Base-by-base conservation (phyloP, 495 filamentous ascomycete species). In the Ramalina intermedia region DNA sequence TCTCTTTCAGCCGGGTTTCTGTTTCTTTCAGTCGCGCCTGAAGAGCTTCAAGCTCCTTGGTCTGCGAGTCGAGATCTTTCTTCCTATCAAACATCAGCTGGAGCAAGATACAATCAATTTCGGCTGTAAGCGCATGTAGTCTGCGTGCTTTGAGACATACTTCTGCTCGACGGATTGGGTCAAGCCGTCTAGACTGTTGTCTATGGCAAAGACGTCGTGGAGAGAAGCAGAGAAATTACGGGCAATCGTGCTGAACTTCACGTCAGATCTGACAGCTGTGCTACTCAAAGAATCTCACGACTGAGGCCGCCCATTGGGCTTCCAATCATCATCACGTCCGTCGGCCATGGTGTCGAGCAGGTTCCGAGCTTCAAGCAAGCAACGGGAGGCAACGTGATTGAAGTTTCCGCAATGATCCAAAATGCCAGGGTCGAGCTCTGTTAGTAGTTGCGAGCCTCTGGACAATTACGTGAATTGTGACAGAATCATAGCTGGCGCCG, bases 171-270 rank as follows among this genome's bases (percentile, higher is more conserved):
- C 78, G 48, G 80, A 78, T 57, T 82, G 74, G 48, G 82, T 76
- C 20, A 96, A 73, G 50, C 85, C 75, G 56, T 84, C 79, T 51
- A 95, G 67, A 55, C 78, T 79, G 58, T 81, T 84, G 55, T 94
- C 83, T 56, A 91, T 79, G 55, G 80, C 75, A 64, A 96, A 96
- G 52, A 88, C 81, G 63, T 87, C 84, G 67, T 93, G 84, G 47
- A 96, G 73, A 59, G 85, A 84, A 21, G 80, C 69, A 27, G 86
- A 87, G 70, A 96, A 96, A 48, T 80, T 82, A 48, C 82, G 81
- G 21, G 88, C 89, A 63, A 94, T 80, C 48, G 85, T 90, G 50
- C 89, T 95, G 66, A 24, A 38, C 21, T 13, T 37, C 33, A 13
- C 38, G 48, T 41, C 20, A 45, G 42, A 12, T 26, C 21, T 37